Base-by-base conservation (phyloP, 495 filamentous ascomycete genomes). In the Penicillium verhagenii region DNA sequence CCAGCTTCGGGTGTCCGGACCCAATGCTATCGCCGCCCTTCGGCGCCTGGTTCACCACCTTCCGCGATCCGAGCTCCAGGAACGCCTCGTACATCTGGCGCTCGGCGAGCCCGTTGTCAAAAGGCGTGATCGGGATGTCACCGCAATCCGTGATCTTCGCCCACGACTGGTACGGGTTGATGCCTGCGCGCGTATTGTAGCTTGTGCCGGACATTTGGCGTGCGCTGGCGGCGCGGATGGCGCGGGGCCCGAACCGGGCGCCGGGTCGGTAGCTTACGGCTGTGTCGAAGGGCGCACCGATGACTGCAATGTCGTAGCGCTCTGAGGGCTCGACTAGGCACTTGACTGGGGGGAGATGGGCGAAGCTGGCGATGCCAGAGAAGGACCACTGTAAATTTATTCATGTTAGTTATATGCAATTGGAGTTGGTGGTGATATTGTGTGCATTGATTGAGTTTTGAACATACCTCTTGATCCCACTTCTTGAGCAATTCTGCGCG, bases 241-340 rank as follows among this genome's bases (percentile, higher is more conserved):
- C 86, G 26, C 89, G 82, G 18, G 90, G 90, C 0, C 89, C 90
- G 65, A 93, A 93, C 13, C 90, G 82, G 19, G 90, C 90, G 20
- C 87, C 86, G 84, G 90, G 90, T 58, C 90, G 75, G 72, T 93
- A 93, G 58, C 75, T 85, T 16, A 89, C 86, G 16, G 90, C 88
- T 1, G 90, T 93, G 67, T 95, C 90, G 63, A 95, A 95, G 0
- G 90, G 90, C 1, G 83, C 89, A 1, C 90, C 90, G 46, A 95
- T 82, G 45, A 95, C 82, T 28, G 78, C 90, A 56, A 95, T 91
- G 65, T 95, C 90, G 59, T 85, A 93, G 23, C 71, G 65, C 56
- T 81, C 80, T 33, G 81, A 71, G 0, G 86, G 88, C 43, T 82
- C 80, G 26, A 84, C 85, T 2, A 94, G 75, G 60, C 90, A 94